Evolutionary conservation across 805 yeast genomes (phyloP), one percentile per base, ranked within the genome.

Genomic region (Nakazawaea sp.): DNA sequence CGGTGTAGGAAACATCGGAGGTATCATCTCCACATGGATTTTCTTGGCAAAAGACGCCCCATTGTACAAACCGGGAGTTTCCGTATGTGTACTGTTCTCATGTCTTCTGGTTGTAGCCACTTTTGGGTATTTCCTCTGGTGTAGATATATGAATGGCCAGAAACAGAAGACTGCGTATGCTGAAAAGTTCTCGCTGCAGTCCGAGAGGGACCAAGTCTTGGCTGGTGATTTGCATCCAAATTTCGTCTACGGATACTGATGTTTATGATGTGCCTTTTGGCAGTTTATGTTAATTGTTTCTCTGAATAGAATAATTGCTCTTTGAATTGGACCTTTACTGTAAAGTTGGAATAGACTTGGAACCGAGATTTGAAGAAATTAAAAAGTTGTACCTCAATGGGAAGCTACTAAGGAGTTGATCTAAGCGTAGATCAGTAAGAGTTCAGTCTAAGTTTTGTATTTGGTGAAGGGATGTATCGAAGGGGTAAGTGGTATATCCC

Each of bases 1-100:
- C 46, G 81, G 81, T 0, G 72, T 75, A 46, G 81, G 81, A 19
- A 76, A 75, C 50, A 73, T 73, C 45, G 82, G 81, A 17, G 81
- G 81, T 36, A 74, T 75, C 46, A 64, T 75, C 37, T 62, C 81
- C 5, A 68, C 78, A 2, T 75, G 61, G 47, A 55, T 72, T 13
- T 75, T 68, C 53, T 52, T 66, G 27, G 41, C 66, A 26, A 52
- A 58, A 33, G 78, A 75, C 45, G 68, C 78, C 3, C 82, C 82
- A 5, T 56, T 50, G 30, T 75, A 70, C 47, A 58, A 47, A 28
- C 69, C 64, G 13, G 82, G 82, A 19, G 55, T 70, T 35, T 49
- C 65, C 29, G 58, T 68, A 17, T 55, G 66, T 29, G 46, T 75
- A 24, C 72, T 68, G 1, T 60, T 67, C 33, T 53, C 62, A 4